phyloP scores from a whole-genome alignment of 2,329 filamentous ascomycete species.

The Fusarium phyllophilum region DNA sequence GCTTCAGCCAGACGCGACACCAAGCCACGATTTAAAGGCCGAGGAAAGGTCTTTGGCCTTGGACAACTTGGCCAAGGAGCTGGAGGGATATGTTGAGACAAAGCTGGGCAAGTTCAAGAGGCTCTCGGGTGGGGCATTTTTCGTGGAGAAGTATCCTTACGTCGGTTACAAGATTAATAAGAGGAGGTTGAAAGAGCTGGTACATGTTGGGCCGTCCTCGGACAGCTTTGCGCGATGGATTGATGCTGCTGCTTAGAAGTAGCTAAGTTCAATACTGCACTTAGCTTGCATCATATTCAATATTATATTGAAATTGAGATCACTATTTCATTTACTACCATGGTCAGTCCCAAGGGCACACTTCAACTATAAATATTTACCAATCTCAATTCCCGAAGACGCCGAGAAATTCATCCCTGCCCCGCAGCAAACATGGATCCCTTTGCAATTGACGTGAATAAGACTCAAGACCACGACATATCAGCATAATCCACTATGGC shows the following conservation, averaged over 20 bases:
- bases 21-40: background rate
- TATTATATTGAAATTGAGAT: background rate
- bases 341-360: background rate
- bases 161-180: background rate
- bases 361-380: accelerated
- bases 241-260: background rate
- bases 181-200: background rate
- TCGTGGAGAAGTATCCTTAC: background rate
- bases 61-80: background rate
- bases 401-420: background rate
- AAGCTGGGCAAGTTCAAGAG: background rate
- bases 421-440: no score
- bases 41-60: background rate
- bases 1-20: background rate
- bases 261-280: accelerated
- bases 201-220: accelerated
- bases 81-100: background rate
- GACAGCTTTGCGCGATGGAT: background rate
- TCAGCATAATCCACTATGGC: background rate
- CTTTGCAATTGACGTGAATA: background rate
- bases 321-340: background rate
- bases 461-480: background rate
- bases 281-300: background rate
- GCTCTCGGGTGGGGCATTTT: background rate
- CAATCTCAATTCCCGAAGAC: background rate